Base-by-base conservation (phyloP, 1,284 basidiomycete genomes). In the Erythrobasidium hasegawianum region DNA sequence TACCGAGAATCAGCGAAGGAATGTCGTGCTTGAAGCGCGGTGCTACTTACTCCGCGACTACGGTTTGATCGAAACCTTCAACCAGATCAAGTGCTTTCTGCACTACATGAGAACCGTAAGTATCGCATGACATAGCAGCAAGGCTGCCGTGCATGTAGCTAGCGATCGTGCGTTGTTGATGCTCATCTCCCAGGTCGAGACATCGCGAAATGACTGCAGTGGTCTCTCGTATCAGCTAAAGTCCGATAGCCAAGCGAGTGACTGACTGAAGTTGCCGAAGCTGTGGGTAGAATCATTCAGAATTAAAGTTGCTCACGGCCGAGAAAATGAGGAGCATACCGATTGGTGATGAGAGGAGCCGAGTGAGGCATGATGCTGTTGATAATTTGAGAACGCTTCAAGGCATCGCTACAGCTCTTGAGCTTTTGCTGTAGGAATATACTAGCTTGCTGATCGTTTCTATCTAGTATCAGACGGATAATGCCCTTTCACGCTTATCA, bases 391-490 rank as follows among this genome's bases (percentile, higher is more conserved):
- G 24, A 20, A 16, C 52, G 47, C 29, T 41, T 52, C 27, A 14
- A 26, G 5, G 49, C 24, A 49, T 59, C 57, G 10, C 22, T 50
- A 47, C 57, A 59, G 50, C 38, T 67, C 27, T 67, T 67, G 18
- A 67, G 57, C 58, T 60, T 67, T 38, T 67, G 64, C 33, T 67
- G 64, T 20, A 67, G 29, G 24, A 60, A 67, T 20, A 67, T 67
- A 20, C 57, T 59, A 41, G 64, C 64, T 53, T 67, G 64, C 58
- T 67, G 64, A 52, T 67, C 59, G 64, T 67, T 67, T 33, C 56
- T 26, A 27, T 65, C 62, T 26, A 65, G 56, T 33, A 65, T 65
- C 22, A 57, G 55, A 11, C 54, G 50, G n/a, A 61, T 22, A 26
- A 67, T 43, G 43, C 40, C 16, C 59, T 67, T 22, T 39, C n/a